A percentile compares a stretch with the other conserved stretches of the same genome.
Conservation (phyloP, 108 stramenopile species). For the Cyclotella baltica region DNA sequence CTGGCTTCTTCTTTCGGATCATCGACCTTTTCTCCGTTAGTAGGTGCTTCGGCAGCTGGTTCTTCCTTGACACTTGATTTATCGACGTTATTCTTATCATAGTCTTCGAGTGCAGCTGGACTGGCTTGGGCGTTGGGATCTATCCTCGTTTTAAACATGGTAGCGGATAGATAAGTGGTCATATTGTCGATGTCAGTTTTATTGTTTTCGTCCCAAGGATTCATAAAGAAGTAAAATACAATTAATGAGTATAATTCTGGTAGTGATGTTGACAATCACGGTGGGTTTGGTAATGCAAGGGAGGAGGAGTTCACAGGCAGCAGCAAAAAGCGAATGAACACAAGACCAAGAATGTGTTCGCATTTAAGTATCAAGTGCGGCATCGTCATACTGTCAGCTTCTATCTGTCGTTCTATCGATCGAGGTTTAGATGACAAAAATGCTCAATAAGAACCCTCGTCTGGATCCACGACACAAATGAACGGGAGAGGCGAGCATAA, state of each 20-base stretch:
- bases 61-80: background rate
- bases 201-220: background rate
- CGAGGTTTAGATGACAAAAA: too few relatives aligned
- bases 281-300: background rate
- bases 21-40: background rate
- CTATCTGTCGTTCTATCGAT: too few relatives aligned
- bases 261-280: background rate
- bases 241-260: background rate
- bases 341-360: constrained; percentile 4
- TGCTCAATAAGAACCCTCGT: too few relatives aligned
- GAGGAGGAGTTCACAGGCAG: background rate
- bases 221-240: background rate
- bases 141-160: constrained; percentile 19
- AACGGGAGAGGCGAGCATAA: too few relatives aligned
- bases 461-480: too few relatives aligned
- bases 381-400: background rate
- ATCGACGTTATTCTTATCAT: background rate
- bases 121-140: constrained; percentile 8
- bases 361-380: too few relatives aligned
- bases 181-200: constrained; percentile 9
- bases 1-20: constrained; percentile 2
- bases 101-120: background rate
- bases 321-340: background rate
- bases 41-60: background rate
- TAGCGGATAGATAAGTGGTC: constrained; percentile 14